These are phyloP conservation scores for Oidium heveae DNA, from an alignment of 2,329 filamentous ascomycete genomes.

Conservation along the genomic window DNA sequence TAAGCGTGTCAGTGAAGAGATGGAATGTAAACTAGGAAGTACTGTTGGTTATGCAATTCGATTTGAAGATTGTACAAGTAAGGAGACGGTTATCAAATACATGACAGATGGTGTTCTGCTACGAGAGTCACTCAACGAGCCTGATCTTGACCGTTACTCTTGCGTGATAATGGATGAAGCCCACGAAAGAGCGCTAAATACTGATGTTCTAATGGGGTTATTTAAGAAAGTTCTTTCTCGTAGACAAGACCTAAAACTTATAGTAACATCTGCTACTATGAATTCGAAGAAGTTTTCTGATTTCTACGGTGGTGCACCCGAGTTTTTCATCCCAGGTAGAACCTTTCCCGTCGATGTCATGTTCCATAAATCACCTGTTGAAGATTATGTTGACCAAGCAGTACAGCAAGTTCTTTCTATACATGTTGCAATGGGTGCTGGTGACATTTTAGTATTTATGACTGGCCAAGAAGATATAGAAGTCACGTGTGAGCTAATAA, in stretches of 20 bases:
- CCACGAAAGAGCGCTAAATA: constrained; percentile 88
- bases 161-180: constrained; percentile 99
- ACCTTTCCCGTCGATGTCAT: constrained; percentile 96
- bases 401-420: constrained; percentile 91
- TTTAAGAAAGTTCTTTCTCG: constrained; percentile 92
- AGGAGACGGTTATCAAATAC: constrained; percentile 90
- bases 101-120: constrained; percentile 96
- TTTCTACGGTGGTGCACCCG: constrained; percentile 86
- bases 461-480: constrained; percentile 98
- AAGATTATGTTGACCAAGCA: constrained; percentile 92
- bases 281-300: constrained; percentile 88
- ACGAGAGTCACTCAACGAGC: constrained; percentile 76
- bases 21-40: constrained; percentile 75
- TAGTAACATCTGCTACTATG: constrained; percentile 97
- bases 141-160: constrained; percentile 83
- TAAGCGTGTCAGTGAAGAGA: constrained; percentile 93
- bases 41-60: constrained; percentile 91
- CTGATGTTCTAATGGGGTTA: constrained; percentile 87
- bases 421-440: constrained; percentile 77
- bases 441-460: constrained; percentile 97
- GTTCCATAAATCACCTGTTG: constrained; percentile 81
- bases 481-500: constrained; percentile 77
- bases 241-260: constrained; percentile 76
- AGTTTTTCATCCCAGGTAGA: constrained; percentile 85
- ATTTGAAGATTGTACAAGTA: constrained; percentile 94